Evolutionary conservation across 192 early-diverging fungal species (phyloP), one percentile per base, ranked within the genome.

Genomic region (Coemansia sp.): DNA sequence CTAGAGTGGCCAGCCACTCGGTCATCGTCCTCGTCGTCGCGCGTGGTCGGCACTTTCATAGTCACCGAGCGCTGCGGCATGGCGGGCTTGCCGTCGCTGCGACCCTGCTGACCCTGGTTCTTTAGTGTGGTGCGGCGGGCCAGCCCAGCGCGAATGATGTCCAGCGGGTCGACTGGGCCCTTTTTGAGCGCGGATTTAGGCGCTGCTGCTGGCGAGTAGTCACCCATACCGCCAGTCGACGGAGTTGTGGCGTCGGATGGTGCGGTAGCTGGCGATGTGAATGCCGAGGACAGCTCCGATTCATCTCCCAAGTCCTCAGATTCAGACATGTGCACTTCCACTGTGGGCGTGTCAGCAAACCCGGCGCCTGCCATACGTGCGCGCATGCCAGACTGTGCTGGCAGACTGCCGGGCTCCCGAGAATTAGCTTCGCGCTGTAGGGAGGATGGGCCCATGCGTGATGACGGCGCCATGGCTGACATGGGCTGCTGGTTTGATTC

Each of bases 91-190:
- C 21, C 46, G 11, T 50, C 63, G 69, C 65, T 46, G 59, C 48
- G 57, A 19, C 44, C 44, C 57, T 75, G 73, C 25, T 70, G 68
- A 41, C 63, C 51, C 59, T 82, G 80, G 63, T 82, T 82, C 66
- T 82, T 82, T 19, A 82, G 66, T 41, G 80, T 82, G 1, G 80
- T 70, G 55, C 81, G 68, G 11, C 81, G 75, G 3, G 75, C 76
- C 27, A 84, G 65, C 29, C 81, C 81, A 1, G 76, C 76, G 11
- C 76, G 69, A 29, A 84, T 84, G 38, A 84, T 84, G 46, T 84
- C 81, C 44, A 84, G 76, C 5, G 80, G 81, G 60, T 84, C 76
- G 42, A 76, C 79, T 4, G 64, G 63, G 4, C 61, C 67, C 69
- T 66, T 81, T 19, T 81, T 74, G 50, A 72, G 58, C 3, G 78